These are phyloP conservation scores for Scheffersomyces lignicola DNA, from an alignment of 1,139 yeast genomes.

Conservation along the genomic window DNA sequence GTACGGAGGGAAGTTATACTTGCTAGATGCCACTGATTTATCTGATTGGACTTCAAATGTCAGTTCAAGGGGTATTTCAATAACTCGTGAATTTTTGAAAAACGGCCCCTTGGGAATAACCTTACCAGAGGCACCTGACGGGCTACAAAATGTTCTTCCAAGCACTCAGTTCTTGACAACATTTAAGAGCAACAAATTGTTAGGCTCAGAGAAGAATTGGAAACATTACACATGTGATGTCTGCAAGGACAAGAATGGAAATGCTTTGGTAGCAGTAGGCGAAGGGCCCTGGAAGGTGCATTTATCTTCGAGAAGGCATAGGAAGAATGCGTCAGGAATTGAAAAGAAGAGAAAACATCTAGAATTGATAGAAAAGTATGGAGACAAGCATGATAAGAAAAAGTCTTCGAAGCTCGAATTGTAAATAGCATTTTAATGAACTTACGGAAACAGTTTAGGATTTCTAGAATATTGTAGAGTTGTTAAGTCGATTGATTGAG, in stretches of 20 bases:
- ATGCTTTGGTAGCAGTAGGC: constrained; percentile 69
- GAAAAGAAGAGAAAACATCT: constrained; percentile 18
- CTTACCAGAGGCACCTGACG: constrained; percentile 42
- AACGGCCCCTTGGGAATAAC: constrained; percentile 25
- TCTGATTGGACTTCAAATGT: constrained; percentile 60
- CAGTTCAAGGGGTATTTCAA: constrained; percentile 49
- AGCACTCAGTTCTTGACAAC: constrained; percentile 16
- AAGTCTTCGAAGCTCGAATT: constrained; percentile 2
- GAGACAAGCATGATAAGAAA: neutral
- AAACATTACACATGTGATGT: constrained; percentile 64
- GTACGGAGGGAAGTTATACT: constrained; percentile 63
- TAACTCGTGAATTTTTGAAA: constrained; percentile 41
- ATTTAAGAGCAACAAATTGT: constrained; percentile 35
- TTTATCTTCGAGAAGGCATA: constrained; percentile 63
- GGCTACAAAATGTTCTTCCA: constrained; percentile 36
- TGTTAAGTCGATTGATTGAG: no score
- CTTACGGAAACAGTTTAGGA: no score
- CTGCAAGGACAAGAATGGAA: constrained; percentile 60
- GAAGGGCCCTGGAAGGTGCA: constrained; percentile 71
- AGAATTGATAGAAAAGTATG: constrained; percentile 8
- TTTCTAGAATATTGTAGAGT: no score
- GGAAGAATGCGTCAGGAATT: constrained; percentile 19
- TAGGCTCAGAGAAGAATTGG: constrained; percentile 55
- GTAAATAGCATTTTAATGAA: no score
- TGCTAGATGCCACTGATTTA: constrained; percentile 78